A percentile compares a stretch with the other conserved stretches of the same genome.
Evolutionary conservation across 257 asterid species (phyloP).

Genomic region (Oldenlandia corymbosa): DNA sequence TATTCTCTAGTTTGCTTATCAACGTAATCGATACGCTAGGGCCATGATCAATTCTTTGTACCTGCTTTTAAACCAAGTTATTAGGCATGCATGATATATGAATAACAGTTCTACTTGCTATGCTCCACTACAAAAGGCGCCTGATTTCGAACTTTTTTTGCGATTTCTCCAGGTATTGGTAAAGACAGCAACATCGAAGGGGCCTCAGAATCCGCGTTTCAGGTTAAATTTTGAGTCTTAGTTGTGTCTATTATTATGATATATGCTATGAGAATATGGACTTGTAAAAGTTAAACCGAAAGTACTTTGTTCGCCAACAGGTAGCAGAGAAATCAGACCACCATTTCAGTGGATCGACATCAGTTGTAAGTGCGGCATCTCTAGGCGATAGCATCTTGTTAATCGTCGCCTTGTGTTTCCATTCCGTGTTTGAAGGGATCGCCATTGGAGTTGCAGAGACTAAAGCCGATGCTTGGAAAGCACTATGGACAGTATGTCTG

Average conservation of each 20-base stretch:
- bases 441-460: conserved; percentile 90
- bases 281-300: neutral
- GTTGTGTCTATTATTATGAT: neutral
- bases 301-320: conserved; percentile 10
- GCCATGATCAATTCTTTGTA: too few species aligned
- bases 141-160: conserved; percentile 10
- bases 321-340: conserved; percentile 19
- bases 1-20: too few species aligned
- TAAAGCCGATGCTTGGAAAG: conserved; percentile 73
- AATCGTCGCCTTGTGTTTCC: conserved; percentile 75
- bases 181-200: conserved; percentile 18
- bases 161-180: conserved; percentile 27
- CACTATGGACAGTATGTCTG: conserved; percentile 78
- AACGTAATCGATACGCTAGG: too few species aligned
- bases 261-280: neutral
- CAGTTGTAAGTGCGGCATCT: conserved; percentile 44
- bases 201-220: conserved; percentile 30
- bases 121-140: neutral
- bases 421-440: conserved; percentile 85
- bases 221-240: conserved; percentile 25
- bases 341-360: conserved; percentile 30
- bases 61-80: neutral
- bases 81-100: neutral
- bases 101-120: too few species aligned
- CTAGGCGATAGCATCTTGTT: conserved; percentile 65